Conservation (phyloP, 306 rosid genomes). For the Vigna angularis region DNA sequence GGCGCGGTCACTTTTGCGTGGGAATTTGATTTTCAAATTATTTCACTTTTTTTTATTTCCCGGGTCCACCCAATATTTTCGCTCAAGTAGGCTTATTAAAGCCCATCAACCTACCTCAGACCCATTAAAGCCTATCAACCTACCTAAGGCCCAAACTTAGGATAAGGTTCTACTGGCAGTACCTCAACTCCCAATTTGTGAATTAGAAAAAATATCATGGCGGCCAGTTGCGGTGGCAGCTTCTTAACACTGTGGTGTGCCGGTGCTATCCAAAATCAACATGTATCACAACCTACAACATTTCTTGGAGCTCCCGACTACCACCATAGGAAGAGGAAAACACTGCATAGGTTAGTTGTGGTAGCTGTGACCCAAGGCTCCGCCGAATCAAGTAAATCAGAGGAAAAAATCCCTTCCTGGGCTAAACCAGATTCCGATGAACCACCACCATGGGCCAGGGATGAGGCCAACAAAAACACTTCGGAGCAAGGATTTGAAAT, state of each 20-base stretch:
- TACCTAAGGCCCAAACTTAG: neutral
- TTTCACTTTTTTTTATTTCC: neutral
- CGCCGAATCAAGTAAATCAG: constrained; percentile 77
- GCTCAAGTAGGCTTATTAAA: neutral
- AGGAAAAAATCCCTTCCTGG: constrained; percentile 85
- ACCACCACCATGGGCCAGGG: constrained; percentile 94
- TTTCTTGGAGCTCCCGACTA: neutral
- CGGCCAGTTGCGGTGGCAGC: neutral
- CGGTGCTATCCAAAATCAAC: neutral
- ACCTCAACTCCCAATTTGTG: neutral
- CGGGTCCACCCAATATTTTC: constrained; percentile 10
- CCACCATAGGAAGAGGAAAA: neutral
- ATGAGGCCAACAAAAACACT: constrained; percentile 51
- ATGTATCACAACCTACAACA: constrained; percentile 16
- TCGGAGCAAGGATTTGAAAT: constrained; percentile 56
- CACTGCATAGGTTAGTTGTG: constrained; percentile 27
- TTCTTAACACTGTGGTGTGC: constrained; percentile 2
- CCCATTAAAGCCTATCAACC: constrained; percentile 11
- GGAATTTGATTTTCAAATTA: constrained; percentile 35
- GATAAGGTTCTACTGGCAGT: constrained; percentile 39
- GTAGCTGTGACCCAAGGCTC: constrained; percentile 80
- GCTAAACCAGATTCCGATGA: constrained; percentile 86
- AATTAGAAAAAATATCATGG: constrained; percentile 29
- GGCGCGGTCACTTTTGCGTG: constrained; percentile 22
- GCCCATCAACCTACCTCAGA: neutral